Evolutionary conservation across 2,329 filamentous ascomycete genomes (phyloP), one percentile per base, ranked within the genome.

Genomic region (Colletotrichum agaves): DNA sequence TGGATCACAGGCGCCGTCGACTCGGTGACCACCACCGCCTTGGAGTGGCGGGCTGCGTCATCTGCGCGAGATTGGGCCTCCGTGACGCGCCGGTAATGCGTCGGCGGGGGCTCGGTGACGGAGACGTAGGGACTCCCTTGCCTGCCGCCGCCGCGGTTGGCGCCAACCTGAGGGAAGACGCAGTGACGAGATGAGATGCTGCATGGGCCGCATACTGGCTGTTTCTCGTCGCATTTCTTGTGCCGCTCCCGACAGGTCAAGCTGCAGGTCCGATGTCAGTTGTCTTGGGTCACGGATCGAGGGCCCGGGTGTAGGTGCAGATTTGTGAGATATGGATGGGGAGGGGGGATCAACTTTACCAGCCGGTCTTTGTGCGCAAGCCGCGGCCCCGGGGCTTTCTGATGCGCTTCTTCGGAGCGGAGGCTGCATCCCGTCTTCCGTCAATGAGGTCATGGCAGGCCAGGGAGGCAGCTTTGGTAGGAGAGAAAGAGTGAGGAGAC

Each of bases 191-290:
- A 69, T 35, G 73, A 72, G 27, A 72, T 66, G 31, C 60, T 69
- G 61, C 73, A 75, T 15, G 73, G 72, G 13, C 73, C 72, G 53
- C 73, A 75, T 17, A 72, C 57, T 2, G 73, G 72, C 43, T 70
- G 80, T 39, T 75, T 75, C 74, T 85, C 83, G 69, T 84, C 83
- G 72, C 83, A 85, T 74, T 85, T 86, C 72, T 84, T 82, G 67
- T 84, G 80, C 63, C 83, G 75, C 65, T 78, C 78, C 55, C 81
- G 79, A 71, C 82, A 84, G 13, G 80, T 82, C 49, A 81, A 73
- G 69, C 79, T 82, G 69, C 61, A 12, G 39, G 7, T 41, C 12
- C 5, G 50, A 37, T 50, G 33, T 53, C 13, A 35, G 41, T 63
- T 41, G 21, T 61, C 17, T 39, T 37, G 35, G 33, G 12, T 52